Evolutionary conservation across 306 rosid genomes (phyloP), one percentile per base, ranked within the genome.

Genomic region (Elaeagnus macrophylla): DNA sequence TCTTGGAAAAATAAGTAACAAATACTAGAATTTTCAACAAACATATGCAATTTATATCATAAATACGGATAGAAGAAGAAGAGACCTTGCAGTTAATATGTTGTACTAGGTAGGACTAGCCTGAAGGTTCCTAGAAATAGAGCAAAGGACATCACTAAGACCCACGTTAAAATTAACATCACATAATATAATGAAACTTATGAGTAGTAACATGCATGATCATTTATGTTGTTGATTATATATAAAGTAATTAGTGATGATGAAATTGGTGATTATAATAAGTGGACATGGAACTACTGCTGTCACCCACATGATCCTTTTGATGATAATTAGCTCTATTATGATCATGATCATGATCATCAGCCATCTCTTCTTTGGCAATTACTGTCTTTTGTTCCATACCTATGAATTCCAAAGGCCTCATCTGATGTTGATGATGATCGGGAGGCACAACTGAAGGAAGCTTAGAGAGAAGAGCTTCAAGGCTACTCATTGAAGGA

Each of bases 351-450:
- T 65, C 39, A 6, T 14, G 37, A 15, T 73, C 81, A 45, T 72
- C 79, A 37, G 59, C 58, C 65, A 62, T 53, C 67, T 85, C 95
- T 42, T 81, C 85, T 57, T 85, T 81, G 11, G 89, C 83, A 25
- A 69, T 74, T 58, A 73, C 32, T 25, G 32, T 25, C 32, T 25
- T 25, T 25, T 25, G 75, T 25, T 72, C 85, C 75, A 71, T 78
- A 60, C 64, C 78, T 75, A 75, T 73, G 53, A 75, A 83, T 19
- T 71, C 86, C 58, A 78, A 44, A 56, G 80, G 51, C 67, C 81
- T 62, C 53, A 57, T 36, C 55, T 39, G 64, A 15, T 40, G 63
- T 7, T 63, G 57, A 44, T 63, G 64, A 37, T 53, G 62, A 39
- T 6, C 17, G 11, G 48, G 45, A 37, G 77, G 77, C 32, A 76